Evolutionary conservation across 345 rosid species (phyloP), one percentile per base, ranked within the genome.

Genomic region (Laguncularia racemosa): DNA sequence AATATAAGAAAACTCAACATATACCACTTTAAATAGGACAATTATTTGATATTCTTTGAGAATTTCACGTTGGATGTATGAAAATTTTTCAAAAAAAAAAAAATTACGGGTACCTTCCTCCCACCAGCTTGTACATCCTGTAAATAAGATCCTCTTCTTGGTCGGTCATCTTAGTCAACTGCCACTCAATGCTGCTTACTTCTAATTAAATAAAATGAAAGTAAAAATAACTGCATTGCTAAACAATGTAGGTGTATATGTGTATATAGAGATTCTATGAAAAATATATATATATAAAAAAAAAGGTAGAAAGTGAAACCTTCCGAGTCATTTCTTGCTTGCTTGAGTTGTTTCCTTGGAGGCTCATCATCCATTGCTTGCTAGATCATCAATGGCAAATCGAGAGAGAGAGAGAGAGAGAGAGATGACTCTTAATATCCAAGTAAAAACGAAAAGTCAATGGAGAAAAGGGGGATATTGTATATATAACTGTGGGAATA

Each of bases 101-200:
- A 16, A 21, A 20, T 7, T 14, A 14, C 21, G 2, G 17, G 26
- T 46, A 78, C 87, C 87, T 76, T 70, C 74, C 78, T 53, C 86
- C 86, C 9, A 81, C 74, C 26, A 81, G 77, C 60, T 69, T 72
- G 61, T 73, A 65, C 78, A 78, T 81, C 57, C 84, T 63, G 71
- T 50, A 63, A 15, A 78, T 74, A 59, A 81, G 76, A 59, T 81
- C 86, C 50, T 81, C 80, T 66, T 81, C 81, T 69, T 81, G 84
- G 50, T 73, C 67, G 0, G 76, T 73, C 84, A 81, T 65, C 26
- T 60, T 50, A 54, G 69, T 69, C 44, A 48, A 64, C 56, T 73
- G 78, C 84, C 86, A 73, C 66, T 73, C 73, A 14, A 61, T 48
- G 67, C 81, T 78, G 49, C 78, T 69, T 50, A 74, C 84, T 63